These are phyloP conservation scores for Tarenaya hassleriana DNA, from an alignment of 345 rosid species.

Conservation along the genomic window DNA sequence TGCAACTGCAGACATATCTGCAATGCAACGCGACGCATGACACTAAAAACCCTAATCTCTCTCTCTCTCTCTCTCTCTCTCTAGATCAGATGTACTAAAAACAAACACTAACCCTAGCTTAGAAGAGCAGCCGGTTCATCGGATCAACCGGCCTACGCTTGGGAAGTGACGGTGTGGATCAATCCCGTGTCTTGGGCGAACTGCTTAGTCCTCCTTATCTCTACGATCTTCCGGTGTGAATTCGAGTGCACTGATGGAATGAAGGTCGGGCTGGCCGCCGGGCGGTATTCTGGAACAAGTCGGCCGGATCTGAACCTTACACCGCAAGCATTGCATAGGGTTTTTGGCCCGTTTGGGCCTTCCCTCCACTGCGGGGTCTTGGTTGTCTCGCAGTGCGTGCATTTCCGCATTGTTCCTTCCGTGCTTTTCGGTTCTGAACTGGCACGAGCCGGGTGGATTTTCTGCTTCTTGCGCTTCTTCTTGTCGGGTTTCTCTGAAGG, in stretches of 20 bases:
- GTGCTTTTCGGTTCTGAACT: conserved; percentile 25
- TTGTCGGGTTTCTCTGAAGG: conserved; percentile 23
- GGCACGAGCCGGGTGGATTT: conserved; percentile 23
- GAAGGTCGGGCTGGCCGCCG: conserved; percentile 83
- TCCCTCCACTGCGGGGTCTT: conserved; percentile 95
- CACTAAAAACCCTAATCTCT: conserved; percentile 12
- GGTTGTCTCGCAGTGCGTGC: conserved; percentile 69
- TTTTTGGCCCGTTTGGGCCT: conserved; percentile 89
- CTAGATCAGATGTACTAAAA: no score
- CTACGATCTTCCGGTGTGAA: conserved; percentile 69
- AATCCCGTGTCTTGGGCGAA: conserved; percentile 10
- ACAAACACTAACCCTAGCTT: no score
- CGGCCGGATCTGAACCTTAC: conserved; percentile 87
- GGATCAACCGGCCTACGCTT: conserved; percentile 22
- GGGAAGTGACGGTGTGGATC: conserved; percentile 10
- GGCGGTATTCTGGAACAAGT: conserved; percentile 82
- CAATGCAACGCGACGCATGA: no score
- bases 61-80: no score
- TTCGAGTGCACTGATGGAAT: conserved; percentile 63
- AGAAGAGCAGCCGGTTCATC: conserved; percentile 19
- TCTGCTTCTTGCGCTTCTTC: conserved; percentile 43
- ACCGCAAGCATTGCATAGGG: conserved; percentile 93
- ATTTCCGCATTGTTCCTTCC: conserved; percentile 34
- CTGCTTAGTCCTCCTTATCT: conserved; percentile 56
- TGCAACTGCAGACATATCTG: no score